Base-by-base conservation (phyloP, 2,329 filamentous ascomycete species). In the Alternaria postmessia region DNA sequence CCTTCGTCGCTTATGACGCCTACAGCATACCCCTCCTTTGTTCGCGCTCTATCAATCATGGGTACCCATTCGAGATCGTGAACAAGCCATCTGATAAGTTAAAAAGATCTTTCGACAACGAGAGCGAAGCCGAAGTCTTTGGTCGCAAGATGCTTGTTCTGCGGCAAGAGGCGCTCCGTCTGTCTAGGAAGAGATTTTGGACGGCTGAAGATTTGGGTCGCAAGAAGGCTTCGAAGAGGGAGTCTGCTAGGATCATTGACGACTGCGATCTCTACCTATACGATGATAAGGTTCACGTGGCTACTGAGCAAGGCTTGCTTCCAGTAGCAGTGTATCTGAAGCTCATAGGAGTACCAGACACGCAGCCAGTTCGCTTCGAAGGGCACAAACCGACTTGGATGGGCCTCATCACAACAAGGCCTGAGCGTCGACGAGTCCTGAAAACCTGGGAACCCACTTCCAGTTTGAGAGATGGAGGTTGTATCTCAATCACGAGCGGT, bases 251-350 rank as follows among this genome's bases (percentile, higher is more conserved):
- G 7, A 41, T 63, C 8, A 49, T 72, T 6, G 41, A 56, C 16
- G 61, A 70, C 24, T 48, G 65, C 24, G 69, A 71, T 32, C 44
- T 72, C 1, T 72, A 71, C 34, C 49, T 68, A 4, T n/a, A 61
- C 36, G 49, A 59, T 12, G 32, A 34, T 6, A 61, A 66, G 24
- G 34, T 72, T 11, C 48, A 68, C 22, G 59, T 72, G 9, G 66
- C 62, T 16, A 64, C 65, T 1, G 65, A 70, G 16, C 51, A 24
- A 4, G 68, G 69, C 11, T 54, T 71, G 5, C 36, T 72, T 11
- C 42, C 55, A 11, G 64, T 48, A 1, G 55, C 63, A 4, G 51
- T 61, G 9, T 72, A 71, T 34, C 41, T 70, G 11, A 60, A 63
- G 28, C 54, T 66, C 18, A 55, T 65, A 20, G 63, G 62, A 2